Conservation (phyloP, 2,329 filamentous ascomycete genomes). For the Escovopsis sp. region DNA sequence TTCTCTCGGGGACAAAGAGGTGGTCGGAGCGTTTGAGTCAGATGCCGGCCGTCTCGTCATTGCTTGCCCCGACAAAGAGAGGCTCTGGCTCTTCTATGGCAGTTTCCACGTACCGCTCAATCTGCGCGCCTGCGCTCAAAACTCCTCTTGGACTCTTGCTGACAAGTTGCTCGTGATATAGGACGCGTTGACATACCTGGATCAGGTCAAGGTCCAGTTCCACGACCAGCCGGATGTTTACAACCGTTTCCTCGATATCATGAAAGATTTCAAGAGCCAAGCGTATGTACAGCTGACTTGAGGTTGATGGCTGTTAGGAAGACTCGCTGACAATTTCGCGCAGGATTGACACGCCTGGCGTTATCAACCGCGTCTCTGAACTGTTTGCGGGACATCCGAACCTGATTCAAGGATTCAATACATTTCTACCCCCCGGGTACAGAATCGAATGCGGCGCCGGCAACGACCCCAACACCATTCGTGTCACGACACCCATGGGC, state of each 20-base stretch:
- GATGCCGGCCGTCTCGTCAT: conserved; percentile 11
- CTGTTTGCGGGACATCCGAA: conserved; percentile 92
- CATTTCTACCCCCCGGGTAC: conserved; percentile 89
- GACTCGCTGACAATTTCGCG: conserved; percentile 18
- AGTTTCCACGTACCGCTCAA: conserved; percentile 12
- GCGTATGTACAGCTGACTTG: conserved; percentile 42
- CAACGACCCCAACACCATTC: conserved; percentile 88
- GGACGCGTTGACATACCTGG: conserved; percentile 82
- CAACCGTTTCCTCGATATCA: conserved; percentile 92
- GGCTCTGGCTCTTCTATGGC: conserved; percentile 11
- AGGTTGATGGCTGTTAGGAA: conserved; percentile 35
- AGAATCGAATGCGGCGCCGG: conserved; percentile 90
- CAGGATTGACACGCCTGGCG: conserved; percentile 89
- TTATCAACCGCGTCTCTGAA: conserved; percentile 91
- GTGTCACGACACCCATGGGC: conserved; percentile 95
- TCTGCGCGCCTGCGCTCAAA: neutral
- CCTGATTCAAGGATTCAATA: conserved; percentile 95
- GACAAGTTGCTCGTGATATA: conserved; percentile 15
- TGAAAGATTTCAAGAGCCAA: conserved; percentile 99
- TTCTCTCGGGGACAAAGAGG: conserved; percentile 6
- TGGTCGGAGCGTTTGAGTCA: conserved; percentile 11
- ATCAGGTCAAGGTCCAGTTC: conserved; percentile 97
- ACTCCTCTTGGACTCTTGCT: conserved; percentile 3
- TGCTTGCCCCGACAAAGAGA: conserved; percentile 8
- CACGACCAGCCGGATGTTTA: conserved; percentile 95